Evolutionary conservation across 2,329 filamentous ascomycete genomes (phyloP), one percentile per base, ranked within the genome.

Genomic region (Corinectria fuckeliana): DNA sequence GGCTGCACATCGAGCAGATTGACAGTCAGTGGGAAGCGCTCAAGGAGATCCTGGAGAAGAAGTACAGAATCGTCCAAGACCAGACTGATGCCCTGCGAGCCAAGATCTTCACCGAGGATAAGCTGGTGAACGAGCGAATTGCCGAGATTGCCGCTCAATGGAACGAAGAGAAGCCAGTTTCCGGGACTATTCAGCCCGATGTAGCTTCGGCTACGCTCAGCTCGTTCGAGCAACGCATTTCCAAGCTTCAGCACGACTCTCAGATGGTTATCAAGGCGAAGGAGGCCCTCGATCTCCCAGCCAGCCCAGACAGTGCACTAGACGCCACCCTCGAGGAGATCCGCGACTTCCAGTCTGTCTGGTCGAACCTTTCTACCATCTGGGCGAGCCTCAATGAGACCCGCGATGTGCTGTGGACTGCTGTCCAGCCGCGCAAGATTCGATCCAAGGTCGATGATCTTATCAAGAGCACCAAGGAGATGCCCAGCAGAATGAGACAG

Each of bases 401-500:
- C 14, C 88, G 92, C 26, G 96, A 99, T 70, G 91, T 88, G 51
- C 84, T 96, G 1, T 99, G 96, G 96, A 96, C 90, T 56, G 97
- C 92, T 71, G 91, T 99, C 1, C 93, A 98, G 73, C 94, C 96
- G 8, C 87, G 95, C 64, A 99, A 98, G 78, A 88, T 99, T 58
- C 88, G 95, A 34, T 87, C 91, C 68, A 91, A 92, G 62, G 89
- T 99, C 50, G 94, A 99, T 72, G 89, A 90, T 47, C 85, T 98
- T 52, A 92, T 98, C 75, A 97, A 97, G 81, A 96, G 96, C 85
- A 98, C 93, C 32, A 98, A 97, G 79, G 94, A 98, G 63, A 98
- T 99, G 95, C 95, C 96, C 0, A 97, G 93, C 77, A 89, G 95
- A 60, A 98, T 99, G 94, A 89, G 96, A 61, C 96, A 99, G 73